Base-by-base conservation (phyloP, 2,329 filamentous ascomycete species). In the Coniella vitis region DNA sequence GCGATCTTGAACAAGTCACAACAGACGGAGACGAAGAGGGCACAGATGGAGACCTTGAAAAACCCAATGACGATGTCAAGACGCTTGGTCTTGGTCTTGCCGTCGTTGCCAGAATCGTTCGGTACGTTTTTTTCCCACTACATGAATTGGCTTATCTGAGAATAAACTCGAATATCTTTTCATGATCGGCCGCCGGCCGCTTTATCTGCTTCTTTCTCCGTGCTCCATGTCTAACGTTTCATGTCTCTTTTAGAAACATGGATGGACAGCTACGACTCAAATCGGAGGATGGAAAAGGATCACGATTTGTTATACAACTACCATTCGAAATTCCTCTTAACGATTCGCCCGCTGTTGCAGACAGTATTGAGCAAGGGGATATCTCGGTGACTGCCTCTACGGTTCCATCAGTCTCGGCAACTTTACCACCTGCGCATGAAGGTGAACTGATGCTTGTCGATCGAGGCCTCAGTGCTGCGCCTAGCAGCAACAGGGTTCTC, bases 181-280 rank as follows among this genome's bases (percentile, higher is more conserved):
- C n/a, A n/a, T n/a, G n/a, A n/a, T n/a, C n/a, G n/a, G n/a, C n/a
- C n/a, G n/a, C n/a, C n/a, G n/a, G n/a, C n/a, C n/a, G n/a, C n/a
- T n/a, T n/a, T n/a, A n/a, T n/a, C n/a, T n/a, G n/a, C n/a, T n/a
- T n/a, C n/a, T n/a, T n/a, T n/a, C n/a, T n/a, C n/a, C n/a, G n/a
- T n/a, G n/a, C n/a, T n/a, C n/a, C n/a, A n/a, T n/a, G n/a, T n/a
- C n/a, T n/a, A n/a, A n/a, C n/a, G n/a, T n/a, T 13, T 14, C n/a
- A 25, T 25, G 8, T 29, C 14, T 20, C 42, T 12, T 7, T 40
- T 10, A 47, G 45, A n/a, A 95, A 90, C 60, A 93, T 95, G 87
- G 84, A 91, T 51, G 90, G 90, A 0, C 90, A 95, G 59, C 66
- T 95, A 25, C 81, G 88, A 2, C 69, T 95, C 1, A 91, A 90